These are phyloP conservation scores for Aspergillus ellipticus DNA, from an alignment of 495 filamentous ascomycete genomes.

Conservation along the genomic window DNA sequence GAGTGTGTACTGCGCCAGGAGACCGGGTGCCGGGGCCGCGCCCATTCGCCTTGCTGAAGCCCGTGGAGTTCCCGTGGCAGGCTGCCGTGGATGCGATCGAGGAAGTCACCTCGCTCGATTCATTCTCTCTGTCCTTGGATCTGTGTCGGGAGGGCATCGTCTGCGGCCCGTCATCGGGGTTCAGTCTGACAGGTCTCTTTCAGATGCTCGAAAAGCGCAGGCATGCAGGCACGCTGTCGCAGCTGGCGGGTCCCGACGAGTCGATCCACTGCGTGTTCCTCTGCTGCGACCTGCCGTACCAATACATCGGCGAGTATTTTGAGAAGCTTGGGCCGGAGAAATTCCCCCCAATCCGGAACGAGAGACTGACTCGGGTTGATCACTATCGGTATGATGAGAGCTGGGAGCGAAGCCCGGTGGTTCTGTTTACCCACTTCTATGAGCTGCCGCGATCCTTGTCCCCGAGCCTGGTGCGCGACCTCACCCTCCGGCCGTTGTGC, in stretches of 20 bases:
- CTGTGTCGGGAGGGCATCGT: conserved; percentile 56
- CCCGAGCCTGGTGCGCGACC: conserved; percentile 20
- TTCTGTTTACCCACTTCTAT: conserved; percentile 37
- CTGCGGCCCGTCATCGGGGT: conserved; percentile 57
- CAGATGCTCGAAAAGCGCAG: conserved; percentile 49
- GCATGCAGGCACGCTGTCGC: conserved; percentile 34
- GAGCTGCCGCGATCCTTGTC: conserved; percentile 23
- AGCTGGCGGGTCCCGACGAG: conserved; percentile 43
- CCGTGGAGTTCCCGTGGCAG: conserved; percentile 57
- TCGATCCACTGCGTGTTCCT: conserved; percentile 56
- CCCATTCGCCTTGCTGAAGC: conserved; percentile 47
- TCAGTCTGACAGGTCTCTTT: conserved; percentile 53
- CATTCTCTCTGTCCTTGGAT: conserved; percentile 51
- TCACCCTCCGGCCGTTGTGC: conserved; percentile 23
- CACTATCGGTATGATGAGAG: conserved; percentile 52
- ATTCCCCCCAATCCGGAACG: conserved; percentile 55
- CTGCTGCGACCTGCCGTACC: conserved; percentile 61
- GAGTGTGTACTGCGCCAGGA: conserved; percentile 53
- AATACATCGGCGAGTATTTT: conserved; percentile 60
- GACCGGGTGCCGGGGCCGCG: conserved; percentile 57
- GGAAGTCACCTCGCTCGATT: conserved; percentile 50
- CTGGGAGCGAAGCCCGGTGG: conserved; percentile 44
- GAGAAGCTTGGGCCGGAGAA: conserved; percentile 46
- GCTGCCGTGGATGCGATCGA: conserved; percentile 50
- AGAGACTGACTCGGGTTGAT: conserved; percentile 49